phyloP scores from a whole-genome alignment of 2,329 filamentous ascomycete genomes.

The Colletotrichum salicis region DNA sequence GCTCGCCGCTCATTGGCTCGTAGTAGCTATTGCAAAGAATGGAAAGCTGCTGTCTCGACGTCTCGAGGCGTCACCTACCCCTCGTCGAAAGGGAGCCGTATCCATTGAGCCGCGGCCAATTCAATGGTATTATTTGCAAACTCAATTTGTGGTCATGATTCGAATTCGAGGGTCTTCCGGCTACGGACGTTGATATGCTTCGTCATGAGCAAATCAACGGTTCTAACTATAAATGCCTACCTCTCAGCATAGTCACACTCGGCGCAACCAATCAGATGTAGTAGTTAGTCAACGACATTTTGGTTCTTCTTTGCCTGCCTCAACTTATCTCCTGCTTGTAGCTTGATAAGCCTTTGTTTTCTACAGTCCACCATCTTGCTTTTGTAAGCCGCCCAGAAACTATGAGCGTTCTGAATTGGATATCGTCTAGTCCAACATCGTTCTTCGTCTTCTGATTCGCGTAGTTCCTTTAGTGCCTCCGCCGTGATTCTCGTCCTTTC shows the following conservation, averaged over 20 bases:
- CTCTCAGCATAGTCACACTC: not conserved
- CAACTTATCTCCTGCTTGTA: not conserved
- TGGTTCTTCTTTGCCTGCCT: not conserved
- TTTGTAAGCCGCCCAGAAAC: not conserved
- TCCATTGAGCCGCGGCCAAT: too few species aligned
- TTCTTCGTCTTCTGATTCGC: not conserved
- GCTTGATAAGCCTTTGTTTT: not conserved
- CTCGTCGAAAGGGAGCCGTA: not conserved
- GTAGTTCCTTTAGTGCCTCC: too few species aligned
- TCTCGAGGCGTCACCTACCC: not conserved
- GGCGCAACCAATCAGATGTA: not conserved
- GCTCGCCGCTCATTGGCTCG: constrained; percentile 9
- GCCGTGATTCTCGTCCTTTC: not conserved
- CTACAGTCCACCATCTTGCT: not conserved
- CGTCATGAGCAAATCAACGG: not conserved
- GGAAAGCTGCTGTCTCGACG: not conserved
- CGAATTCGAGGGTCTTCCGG: not conserved
- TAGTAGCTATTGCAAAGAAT: constrained; percentile 3
- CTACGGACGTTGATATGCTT: too few species aligned
- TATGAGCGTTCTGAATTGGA: not conserved
- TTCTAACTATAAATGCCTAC: not conserved
- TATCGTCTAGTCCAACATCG: not conserved
- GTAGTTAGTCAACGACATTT: not conserved
- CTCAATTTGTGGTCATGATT: not conserved
- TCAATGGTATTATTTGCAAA: not conserved